Base-by-base conservation (phyloP, 1,284 basidiomycete species). In the Rhizopogon hawkerae region DNA sequence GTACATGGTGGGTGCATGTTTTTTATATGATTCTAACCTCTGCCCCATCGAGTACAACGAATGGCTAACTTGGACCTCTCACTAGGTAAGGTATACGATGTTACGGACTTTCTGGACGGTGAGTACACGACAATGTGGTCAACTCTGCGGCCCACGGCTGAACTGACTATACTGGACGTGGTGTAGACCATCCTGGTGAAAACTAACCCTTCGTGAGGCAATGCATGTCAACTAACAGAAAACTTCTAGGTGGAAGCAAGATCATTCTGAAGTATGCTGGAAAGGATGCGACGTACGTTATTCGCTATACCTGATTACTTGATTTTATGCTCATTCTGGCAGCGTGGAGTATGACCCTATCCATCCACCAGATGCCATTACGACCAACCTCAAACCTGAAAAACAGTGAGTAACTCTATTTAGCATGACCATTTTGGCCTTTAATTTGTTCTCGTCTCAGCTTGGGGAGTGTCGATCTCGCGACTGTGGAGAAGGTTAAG, bases 211-310 rank as follows among this genome's bases (percentile, higher is more conserved):
- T 16, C 36, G 2, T 14, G 3, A 18, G 14, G 6, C n/a, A 7
- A 34, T 44, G n/a, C 10, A 21, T 37, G 8, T 69, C 16, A 38
- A 34, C 34, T 44, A 35, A 48, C 51, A 14, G 38, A 73, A 76
- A 77, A 54, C 77, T 78, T 53, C 78, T 74, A 24, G 76, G 75
- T 64, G 77, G 78, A 6, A 73, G 72, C 52, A 78, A 72, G 53
- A 79, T 81, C 56, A 79, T 82, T 54, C 57, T 81, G 59, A 82
- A 82, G 59, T 85, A 87, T 56, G 85, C 82, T 0, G 85, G 87
- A 14, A 81, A 79, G 64, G 86, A 89, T 53, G 85, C 84, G 3
- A 86, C 85, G 73, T 77, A 56, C 58, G 73, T 62, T 5, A 37
- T 29, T 39, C 33, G 14, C 31, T 16, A 33, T 14, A 18, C 35